Conservation (phyloP, 805 yeast genomes). For the Millerozyma acaciae region DNA sequence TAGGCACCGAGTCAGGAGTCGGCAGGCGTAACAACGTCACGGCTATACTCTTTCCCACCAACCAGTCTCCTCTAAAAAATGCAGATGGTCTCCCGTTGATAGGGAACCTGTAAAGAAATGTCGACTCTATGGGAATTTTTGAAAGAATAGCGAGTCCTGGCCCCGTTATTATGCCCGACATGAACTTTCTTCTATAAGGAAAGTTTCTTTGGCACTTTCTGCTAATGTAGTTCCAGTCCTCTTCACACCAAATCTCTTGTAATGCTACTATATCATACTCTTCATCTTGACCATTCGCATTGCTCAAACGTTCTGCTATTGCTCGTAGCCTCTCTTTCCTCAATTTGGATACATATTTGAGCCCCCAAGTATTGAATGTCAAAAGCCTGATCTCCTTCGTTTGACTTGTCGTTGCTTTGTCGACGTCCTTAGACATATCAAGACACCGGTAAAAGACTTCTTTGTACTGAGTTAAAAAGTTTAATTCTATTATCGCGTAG, state of each 20-base stretch:
- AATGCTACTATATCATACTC: slow-evolving; percentile 81
- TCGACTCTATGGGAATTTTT: slow-evolving; percentile 73
- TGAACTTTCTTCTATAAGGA: slow-evolving; percentile 68
- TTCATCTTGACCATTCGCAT: slow-evolving; percentile 19
- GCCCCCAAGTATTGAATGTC: slow-evolving; percentile 85
- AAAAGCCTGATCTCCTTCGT: no score
- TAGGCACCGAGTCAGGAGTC: slow-evolving; percentile 42
- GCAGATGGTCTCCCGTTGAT: slow-evolving; percentile 94
- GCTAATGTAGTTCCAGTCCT: slow-evolving; percentile 72
- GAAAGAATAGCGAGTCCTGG: slow-evolving; percentile 90
- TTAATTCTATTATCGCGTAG: no score
- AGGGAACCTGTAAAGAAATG: slow-evolving; percentile 81
- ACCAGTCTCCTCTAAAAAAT: slow-evolving; percentile 94
- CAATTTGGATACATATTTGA: slow-evolving; percentile 74
- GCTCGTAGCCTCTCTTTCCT: slow-evolving; percentile 64
- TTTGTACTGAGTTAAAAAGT: no score
- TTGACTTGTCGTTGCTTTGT: no score
- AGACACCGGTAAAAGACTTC: no score
- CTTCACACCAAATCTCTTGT: slow-evolving; percentile 92
- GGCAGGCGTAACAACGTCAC: slow-evolving; percentile 60
- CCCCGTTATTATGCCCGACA: slow-evolving; percentile 83
- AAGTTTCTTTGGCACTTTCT: slow-evolving; percentile 40
- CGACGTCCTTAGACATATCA: no score
- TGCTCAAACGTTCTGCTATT: slow-evolving; percentile 63
- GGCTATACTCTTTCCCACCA: slow-evolving; percentile 86